Conservation (phyloP, 2,329 filamentous ascomycete species). For the Sphaceloma murrayae region DNA sequence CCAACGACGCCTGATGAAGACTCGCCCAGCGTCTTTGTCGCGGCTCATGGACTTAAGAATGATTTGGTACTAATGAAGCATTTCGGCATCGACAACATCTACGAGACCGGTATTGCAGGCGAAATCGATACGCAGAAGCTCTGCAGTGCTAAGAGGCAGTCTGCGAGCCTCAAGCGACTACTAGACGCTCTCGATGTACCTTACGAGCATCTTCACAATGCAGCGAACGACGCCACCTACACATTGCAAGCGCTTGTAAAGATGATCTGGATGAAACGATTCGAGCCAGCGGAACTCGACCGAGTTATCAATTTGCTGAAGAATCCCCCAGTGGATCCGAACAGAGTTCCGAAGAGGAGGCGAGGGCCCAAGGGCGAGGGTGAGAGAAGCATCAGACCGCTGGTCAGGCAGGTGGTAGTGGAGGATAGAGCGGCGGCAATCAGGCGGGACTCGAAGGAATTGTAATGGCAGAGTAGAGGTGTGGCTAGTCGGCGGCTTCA, state of each 20-base stretch:
- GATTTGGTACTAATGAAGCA: constrained; percentile 1
- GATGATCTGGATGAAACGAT: constrained; percentile 3
- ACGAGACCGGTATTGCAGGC: not conserved
- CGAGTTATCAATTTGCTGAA: not conserved
- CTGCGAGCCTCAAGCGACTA: not conserved
- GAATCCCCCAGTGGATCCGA: constrained; percentile 1
- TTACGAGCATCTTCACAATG: constrained; percentile 23
- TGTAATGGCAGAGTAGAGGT: no score
- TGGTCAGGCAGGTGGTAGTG: not conserved
- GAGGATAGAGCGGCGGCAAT: not conserved
- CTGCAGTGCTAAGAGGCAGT: constrained; percentile 5
- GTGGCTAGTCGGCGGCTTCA: no score
- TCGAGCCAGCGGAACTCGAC: not conserved
- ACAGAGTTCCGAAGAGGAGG: constrained; percentile 2
- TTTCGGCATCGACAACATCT: constrained; percentile 5
- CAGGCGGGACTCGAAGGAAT: not conserved
- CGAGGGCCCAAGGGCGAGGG: constrained; percentile 7
- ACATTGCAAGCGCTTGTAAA: constrained; percentile 24
- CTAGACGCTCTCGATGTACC: constrained; percentile 4
- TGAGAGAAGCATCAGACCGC: not conserved
- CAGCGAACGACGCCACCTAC: constrained; percentile 28
- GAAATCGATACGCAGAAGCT: constrained; percentile 13
- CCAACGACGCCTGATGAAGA: not conserved
- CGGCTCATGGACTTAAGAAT: constrained; percentile 9
- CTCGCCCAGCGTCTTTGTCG: not conserved